Conservation (phyloP, 352 stramenopile species). For the Phytophthora macrochlamydospora region DNA sequence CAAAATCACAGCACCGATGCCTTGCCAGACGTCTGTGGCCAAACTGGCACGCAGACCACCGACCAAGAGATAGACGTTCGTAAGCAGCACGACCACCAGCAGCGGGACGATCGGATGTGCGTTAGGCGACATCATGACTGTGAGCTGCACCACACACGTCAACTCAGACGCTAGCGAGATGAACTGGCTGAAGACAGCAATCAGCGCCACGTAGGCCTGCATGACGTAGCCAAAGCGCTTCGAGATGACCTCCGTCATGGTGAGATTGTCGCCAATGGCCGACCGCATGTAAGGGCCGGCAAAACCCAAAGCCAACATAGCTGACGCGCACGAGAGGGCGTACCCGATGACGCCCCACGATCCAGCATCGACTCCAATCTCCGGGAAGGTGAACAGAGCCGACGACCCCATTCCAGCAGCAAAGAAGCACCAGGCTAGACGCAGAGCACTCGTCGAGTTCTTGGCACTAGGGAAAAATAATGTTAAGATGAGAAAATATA, state of each 20-base stretch:
- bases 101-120: slow-evolving; percentile 56
- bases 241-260: slow-evolving; percentile 63
- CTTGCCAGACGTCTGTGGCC: slow-evolving; percentile 68
- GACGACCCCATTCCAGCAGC: slow-evolving; percentile 68
- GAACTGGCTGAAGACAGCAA: slow-evolving; percentile 76
- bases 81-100: slow-evolving; percentile 58
- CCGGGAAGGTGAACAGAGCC: slow-evolving; percentile 71
- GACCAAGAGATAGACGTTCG: slow-evolving; percentile 69
- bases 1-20: slow-evolving; percentile 54
- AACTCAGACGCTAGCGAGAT: slow-evolving; percentile 73
- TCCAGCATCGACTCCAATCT: slow-evolving; percentile 65
- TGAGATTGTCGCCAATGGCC: slow-evolving; percentile 63
- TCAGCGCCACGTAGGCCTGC: slow-evolving; percentile 60
- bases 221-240: slow-evolving; percentile 62
- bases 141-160: slow-evolving; percentile 51
- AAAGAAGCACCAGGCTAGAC: slow-evolving; percentile 73
- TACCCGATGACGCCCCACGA: slow-evolving; percentile 77
- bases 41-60: slow-evolving; percentile 65
- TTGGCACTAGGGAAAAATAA: slow-evolving; percentile 41
- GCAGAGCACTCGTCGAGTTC: slow-evolving; percentile 56
- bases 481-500: slow-evolving; percentile 2
- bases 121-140: slow-evolving; percentile 43
- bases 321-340: slow-evolving; percentile 55
- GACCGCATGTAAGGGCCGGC: slow-evolving; percentile 55
- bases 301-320: slow-evolving; percentile 48